These are phyloP conservation scores for Colletotrichum abscissum DNA, from an alignment of 2,329 filamentous ascomycete genomes.

Conservation along the genomic window DNA sequence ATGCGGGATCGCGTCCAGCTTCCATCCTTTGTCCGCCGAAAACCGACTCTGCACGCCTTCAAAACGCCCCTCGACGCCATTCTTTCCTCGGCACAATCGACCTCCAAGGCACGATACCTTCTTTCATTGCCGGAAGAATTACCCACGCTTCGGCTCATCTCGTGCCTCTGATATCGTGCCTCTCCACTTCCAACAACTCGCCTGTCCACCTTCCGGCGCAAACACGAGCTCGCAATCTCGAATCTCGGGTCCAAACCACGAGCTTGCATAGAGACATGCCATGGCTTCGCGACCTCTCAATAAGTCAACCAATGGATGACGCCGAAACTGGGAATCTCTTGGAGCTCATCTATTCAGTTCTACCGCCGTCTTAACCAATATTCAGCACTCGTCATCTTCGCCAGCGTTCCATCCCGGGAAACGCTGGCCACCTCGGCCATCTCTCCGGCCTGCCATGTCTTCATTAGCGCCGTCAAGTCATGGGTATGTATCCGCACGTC, in stretches of 20 bases:
- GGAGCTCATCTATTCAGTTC: background rate
- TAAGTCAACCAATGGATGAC: background rate
- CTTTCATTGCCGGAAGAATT: slow-evolving; percentile 22
- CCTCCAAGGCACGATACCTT: background rate
- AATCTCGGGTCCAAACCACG: slow-evolving; percentile 23
- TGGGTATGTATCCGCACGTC: slow-evolving; percentile 18
- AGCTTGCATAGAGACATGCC: slow-evolving; percentile 29
- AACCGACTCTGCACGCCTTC: slow-evolving; percentile 12
- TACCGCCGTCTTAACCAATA: slow-evolving; percentile 3
- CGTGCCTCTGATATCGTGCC: slow-evolving; percentile 22
- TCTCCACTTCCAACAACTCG: slow-evolving; percentile 19
- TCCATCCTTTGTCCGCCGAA: slow-evolving; percentile 30
- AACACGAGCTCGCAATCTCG: background rate
- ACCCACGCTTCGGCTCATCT: slow-evolving; percentile 23
- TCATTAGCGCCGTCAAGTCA: slow-evolving; percentile 21
- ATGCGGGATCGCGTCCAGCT: slow-evolving; percentile 23
- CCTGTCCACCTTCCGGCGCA: slow-evolving; percentile 4
- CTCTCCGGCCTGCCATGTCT: background rate
- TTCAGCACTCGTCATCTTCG: background rate
- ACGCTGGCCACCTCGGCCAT: background rate
- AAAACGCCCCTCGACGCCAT: background rate
- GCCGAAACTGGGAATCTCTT: background rate
- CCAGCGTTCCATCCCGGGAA: background rate
- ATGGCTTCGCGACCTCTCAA: background rate
- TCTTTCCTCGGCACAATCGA: slow-evolving; percentile 26